Base-by-base conservation (phyloP, 73 alveolate species). In the Paraurostyla sp. region DNA sequence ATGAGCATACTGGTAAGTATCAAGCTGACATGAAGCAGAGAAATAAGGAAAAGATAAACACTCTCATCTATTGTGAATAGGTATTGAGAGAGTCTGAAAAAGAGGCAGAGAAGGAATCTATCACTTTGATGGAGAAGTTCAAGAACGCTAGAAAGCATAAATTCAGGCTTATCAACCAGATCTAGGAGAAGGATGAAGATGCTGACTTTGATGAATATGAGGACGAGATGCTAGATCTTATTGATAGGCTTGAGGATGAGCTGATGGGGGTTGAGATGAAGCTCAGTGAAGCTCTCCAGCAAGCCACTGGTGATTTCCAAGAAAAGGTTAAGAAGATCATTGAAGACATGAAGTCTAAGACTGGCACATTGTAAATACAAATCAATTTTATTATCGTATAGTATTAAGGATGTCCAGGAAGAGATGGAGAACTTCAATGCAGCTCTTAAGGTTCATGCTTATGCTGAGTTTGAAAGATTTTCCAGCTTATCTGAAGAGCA, bases 91-190 rank as follows among this genome's bases (percentile, higher is more conserved):
- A 68, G 48, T 84, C 91, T 13, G 93, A 85, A 81, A 45, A 63
- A 49, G 92, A 75, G 41, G 80, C 93, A 27, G 96, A 91, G 78
- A 85, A 84, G 71, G 88, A 91, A 35, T 75, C 92, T 15, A 91
- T 85, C 49, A 80, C 23, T 3, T 48, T 48, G 35, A 62, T 91
- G 27, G 75, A 85, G 16, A 85, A 41, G 45, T 91, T 91, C 80
- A 71, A 85, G 58, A 62, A 71, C 23, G 0, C 20, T 56, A 48
- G 83, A 45, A 65, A 59, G 88, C 48, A 76, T 43, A 75, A 22
- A 18, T 48, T 48, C 42, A 48, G 91, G 49, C 41, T 46, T 16
- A 40, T 45, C 25, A 49, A 38, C n/a, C 65, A 76, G 38, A 41
- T 73, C 15, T 51, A 69, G 38, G 69, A 75, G 16, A 73, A 49